These are phyloP conservation scores for Euphorbia schlechtendalii DNA, from an alignment of 441 rosid genomes.

Conservation along the genomic window DNA sequence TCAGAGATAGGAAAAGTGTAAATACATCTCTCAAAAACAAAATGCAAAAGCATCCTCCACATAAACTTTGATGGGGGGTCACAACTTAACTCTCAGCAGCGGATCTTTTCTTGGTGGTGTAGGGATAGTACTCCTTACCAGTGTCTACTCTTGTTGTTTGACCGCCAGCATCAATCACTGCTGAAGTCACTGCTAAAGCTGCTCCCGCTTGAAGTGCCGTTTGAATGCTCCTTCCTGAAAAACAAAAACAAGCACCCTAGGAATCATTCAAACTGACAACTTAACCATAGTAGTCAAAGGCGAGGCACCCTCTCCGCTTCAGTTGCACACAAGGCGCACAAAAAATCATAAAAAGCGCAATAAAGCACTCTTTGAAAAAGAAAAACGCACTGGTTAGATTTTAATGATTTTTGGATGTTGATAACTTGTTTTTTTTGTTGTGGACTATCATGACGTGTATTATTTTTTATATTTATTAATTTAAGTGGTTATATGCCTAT, in stretches of 20 bases:
- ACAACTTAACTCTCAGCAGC: conserved; percentile 40
- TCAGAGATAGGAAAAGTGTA: conserved; percentile 19
- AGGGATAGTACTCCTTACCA: conserved; percentile 77
- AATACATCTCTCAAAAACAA: conserved; percentile 30
- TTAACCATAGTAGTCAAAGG: too few relatives aligned
- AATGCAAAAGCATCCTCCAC: conserved; percentile 10
- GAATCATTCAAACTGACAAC: not conserved
- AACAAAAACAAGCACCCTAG: conserved; percentile 13
- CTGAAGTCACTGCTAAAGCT: conserved; percentile 73
- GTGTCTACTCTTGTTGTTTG: conserved; percentile 73
- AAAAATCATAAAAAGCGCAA: too few relatives aligned
- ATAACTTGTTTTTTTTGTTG: too few relatives aligned
- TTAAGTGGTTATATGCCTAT: too few relatives aligned
- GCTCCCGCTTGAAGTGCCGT: conserved; percentile 76
- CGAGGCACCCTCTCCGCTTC: too few relatives aligned
- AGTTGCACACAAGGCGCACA: too few relatives aligned
- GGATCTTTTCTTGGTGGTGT: conserved; percentile 75
- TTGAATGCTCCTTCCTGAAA: conserved; percentile 67
- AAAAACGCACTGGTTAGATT: too few relatives aligned
- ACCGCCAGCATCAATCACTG: conserved; percentile 63
- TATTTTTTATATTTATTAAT: too few relatives aligned
- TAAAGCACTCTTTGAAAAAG: too few relatives aligned
- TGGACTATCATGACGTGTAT: too few relatives aligned
- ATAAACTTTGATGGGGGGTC: conserved; percentile 1
- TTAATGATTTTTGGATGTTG: too few relatives aligned